phyloP scores from a whole-genome alignment of 768 basidiomycete genomes.

The Lyophyllum atratum region DNA sequence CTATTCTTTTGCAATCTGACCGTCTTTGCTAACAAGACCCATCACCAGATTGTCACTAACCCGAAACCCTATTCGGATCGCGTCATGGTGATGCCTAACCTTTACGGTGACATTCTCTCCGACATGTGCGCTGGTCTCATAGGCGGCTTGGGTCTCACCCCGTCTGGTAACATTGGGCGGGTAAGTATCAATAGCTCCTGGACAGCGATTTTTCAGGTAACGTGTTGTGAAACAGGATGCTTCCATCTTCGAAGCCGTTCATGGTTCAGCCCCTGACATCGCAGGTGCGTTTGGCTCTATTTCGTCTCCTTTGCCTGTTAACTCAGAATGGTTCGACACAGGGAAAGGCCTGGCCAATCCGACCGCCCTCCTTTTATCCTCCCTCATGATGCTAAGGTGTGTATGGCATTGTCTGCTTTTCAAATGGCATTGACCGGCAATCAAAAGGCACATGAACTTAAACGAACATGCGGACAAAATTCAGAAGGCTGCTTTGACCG shows the following conservation, averaged over 20 bases:
- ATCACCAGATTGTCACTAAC: conserved; percentile 80
- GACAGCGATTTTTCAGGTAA: conserved; percentile 11
- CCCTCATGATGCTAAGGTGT: conserved; percentile 96
- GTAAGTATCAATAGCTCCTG: conserved; percentile 42
- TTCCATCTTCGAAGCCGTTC: conserved; percentile 99
- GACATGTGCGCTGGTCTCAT: conserved; percentile 99
- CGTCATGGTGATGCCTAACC: conserved; percentile 99
- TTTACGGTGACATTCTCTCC: conserved; percentile 94
- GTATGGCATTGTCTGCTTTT: conserved; percentile 20
- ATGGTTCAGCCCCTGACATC: conserved; percentile 99
- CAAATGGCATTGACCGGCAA: neutral
- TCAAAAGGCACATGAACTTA: conserved; percentile 86
- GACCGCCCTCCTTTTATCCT: conserved; percentile 95
- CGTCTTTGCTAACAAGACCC: neutral
- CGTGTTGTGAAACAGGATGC: conserved; percentile 66
- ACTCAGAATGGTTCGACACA: conserved; percentile 25
- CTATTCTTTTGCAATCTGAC: neutral
- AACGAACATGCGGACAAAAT: conserved; percentile 83
- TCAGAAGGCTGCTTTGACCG: conserved; percentile 86
- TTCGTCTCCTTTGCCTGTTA: neutral
- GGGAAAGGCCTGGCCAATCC: conserved; percentile 96
- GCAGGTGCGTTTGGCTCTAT: conserved; percentile 57
- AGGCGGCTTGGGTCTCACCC: conserved; percentile 95
- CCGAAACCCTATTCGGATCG: conserved; percentile 92
- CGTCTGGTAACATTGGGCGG: conserved; percentile 96